These are phyloP conservation scores for Daedaleopsis nitida DNA, from an alignment of 768 basidiomycete species.

Conservation along the genomic window DNA sequence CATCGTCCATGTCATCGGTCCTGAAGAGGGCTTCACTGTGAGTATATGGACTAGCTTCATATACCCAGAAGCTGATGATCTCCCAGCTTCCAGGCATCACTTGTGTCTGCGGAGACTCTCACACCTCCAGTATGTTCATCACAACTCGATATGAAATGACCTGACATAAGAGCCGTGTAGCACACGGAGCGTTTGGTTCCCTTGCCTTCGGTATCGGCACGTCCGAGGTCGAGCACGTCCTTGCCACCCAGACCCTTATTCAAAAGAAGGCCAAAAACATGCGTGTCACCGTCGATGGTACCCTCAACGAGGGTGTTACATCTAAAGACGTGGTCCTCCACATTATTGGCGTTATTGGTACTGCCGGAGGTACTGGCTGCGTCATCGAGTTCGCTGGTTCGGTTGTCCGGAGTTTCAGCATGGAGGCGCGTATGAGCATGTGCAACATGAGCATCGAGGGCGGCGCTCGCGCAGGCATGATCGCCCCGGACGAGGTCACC, in stretches of 20 bases:
- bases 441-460: constrained; percentile 75
- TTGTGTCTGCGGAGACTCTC: constrained; percentile 65
- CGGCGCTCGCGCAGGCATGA: constrained; percentile 67
- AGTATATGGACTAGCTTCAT: constrained; percentile 7
- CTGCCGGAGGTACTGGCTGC: constrained; percentile 64
- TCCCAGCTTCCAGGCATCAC: constrained; percentile 46
- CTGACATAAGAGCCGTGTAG: constrained; percentile 26
- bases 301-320: constrained; percentile 53
- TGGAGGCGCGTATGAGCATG: constrained; percentile 63
- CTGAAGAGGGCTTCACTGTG: constrained; percentile 66
- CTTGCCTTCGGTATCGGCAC: constrained; percentile 71
- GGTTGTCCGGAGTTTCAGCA: constrained; percentile 54
- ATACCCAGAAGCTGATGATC: background rate
- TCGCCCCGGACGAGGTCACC: constrained; percentile 64
- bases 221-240: constrained; percentile 70
- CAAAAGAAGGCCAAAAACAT: constrained; percentile 69
- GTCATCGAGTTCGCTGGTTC: constrained; percentile 67
- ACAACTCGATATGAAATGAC: background rate
- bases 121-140: constrained; percentile 54
- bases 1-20: constrained; percentile 65
- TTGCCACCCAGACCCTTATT: constrained; percentile 64
- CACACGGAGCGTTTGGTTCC: constrained; percentile 69
- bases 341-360: constrained; percentile 65
- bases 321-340: constrained; percentile 69
- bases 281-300: constrained; percentile 62